These are phyloP conservation scores for Globisporangium rhizosaccharum DNA, from an alignment of 352 stramenopile genomes.

Conservation along the genomic window DNA sequence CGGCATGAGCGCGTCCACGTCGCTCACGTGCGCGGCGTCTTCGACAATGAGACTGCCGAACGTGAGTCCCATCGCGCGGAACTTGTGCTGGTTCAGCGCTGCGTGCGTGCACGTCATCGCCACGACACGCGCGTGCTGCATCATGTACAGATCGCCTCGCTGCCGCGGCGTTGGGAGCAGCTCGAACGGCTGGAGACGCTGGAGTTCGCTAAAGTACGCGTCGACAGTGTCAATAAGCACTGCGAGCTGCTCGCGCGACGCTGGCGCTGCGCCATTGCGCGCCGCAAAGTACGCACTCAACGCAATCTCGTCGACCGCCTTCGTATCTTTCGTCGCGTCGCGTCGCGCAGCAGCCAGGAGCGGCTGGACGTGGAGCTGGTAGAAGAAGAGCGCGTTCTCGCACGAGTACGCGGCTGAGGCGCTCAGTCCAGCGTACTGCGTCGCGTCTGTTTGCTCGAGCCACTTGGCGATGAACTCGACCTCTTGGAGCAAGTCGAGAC, in stretches of 20 bases:
- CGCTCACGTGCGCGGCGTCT: conserved; percentile 93
- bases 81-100: conserved; percentile 79
- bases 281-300: conserved; percentile 37
- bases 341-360: conserved; percentile 48
- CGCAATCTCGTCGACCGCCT: conserved; percentile 10
- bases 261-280: conserved; percentile 21
- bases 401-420: conserved; percentile 91
- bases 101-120: conserved; percentile 96
- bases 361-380: conserved; percentile 86
- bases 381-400: conserved; percentile 95
- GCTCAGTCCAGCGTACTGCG: conserved; percentile 42
- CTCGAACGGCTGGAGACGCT: conserved; percentile 92
- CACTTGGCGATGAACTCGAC: conserved; percentile 91
- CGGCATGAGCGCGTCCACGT: conserved; percentile 92
- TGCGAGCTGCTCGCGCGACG: conserved; percentile 19
- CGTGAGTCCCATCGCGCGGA: conserved; percentile 80
- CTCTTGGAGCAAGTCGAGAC: conserved; percentile 83
- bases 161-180: conserved; percentile 90
- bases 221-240: conserved; percentile 71
- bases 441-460: conserved; percentile 55
- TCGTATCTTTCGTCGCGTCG: conserved; percentile 5
- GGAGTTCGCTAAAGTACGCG: conserved; percentile 91
- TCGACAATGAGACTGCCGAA: conserved; percentile 93
- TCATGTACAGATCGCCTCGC: conserved; percentile 92
- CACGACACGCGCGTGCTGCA: conserved; percentile 92